Conservation (phyloP, 148 eudicot species). For the Gaultheria prostrata region DNA sequence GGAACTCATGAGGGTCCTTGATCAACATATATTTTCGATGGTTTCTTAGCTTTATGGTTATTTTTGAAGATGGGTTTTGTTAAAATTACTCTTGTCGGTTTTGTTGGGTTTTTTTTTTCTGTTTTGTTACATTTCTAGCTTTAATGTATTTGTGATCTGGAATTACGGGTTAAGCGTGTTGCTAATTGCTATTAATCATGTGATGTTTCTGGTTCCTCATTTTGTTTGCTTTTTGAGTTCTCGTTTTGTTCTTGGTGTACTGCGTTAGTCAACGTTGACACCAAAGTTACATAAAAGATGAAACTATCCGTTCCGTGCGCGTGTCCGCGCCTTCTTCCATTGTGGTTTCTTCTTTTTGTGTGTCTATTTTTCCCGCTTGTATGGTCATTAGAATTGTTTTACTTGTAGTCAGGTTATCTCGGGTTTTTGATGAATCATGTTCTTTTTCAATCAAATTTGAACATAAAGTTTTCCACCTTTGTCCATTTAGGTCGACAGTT, state of each 20-base stretch:
- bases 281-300: not conserved
- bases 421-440: not conserved
- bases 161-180: not conserved
- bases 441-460: not conserved
- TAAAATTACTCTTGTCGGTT: not conserved
- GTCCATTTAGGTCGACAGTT: not conserved
- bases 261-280: too few relatives aligned
- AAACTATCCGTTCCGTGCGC: not conserved
- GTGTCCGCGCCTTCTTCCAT: not conserved
- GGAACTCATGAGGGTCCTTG: slow-evolving; percentile 8
- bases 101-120: not conserved
- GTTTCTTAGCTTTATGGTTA: not conserved
- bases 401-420: not conserved
- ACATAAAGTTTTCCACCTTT: not conserved
- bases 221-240: not conserved
- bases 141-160: not conserved
- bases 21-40: not conserved
- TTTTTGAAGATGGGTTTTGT: not conserved
- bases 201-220: not conserved
- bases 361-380: not conserved
- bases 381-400: not conserved
- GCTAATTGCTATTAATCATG: not conserved
- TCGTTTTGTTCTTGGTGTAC: not conserved
- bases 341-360: not conserved
- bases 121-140: not conserved